Base-by-base conservation (phyloP, 129 eudicot genomes). In the Flaveria brownii region DNA sequence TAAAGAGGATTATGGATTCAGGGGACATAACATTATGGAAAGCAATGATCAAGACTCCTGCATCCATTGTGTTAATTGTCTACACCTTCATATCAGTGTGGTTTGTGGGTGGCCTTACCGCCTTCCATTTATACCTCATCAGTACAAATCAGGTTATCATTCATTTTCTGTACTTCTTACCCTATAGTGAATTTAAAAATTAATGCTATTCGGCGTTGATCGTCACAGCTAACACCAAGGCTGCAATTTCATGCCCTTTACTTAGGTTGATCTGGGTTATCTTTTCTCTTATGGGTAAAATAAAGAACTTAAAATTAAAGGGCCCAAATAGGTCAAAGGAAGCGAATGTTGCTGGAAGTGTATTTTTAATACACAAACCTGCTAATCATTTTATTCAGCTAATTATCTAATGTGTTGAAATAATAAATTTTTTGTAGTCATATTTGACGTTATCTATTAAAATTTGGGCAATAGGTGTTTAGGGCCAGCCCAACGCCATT, bases 71-170 rank as follows among this genome's bases (percentile, higher is more conserved):
- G 70, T 84, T 94, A 50, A 91, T 94, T 46, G 77, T 91, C 68
- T 91, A 94, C 87, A 94, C 99, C 36, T 94, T 94, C 83, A 91
- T 94, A 71, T 87, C 97, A 18, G 97, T 94, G 78, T 94, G 99
- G 99, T 94, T 94, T 67, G 97, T 94, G n/a, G 99, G 97, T 61
- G 99, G 99, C 77, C 97, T 94, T 36, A 94, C 97, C 10, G 92
- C 97, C 64, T 94, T 94, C 80, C 99, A 94, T 80, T 80, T 91
- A 70, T 94, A 94, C 76, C 97, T 94, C 81, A 94, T 94, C 77
- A 89, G 99, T 66, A 89, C 99, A 49, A 91, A 94, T 86, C 99
- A 94, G 94, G 99, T 91, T 43, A 73, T 79, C 70, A 30, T 61
- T 49, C 16, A 70, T 74, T 68, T 54, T 64, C 22, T 10, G 59